Base-by-base conservation (phyloP, 2,329 filamentous ascomycete genomes). In the Colletotrichum higginsianum region DNA sequence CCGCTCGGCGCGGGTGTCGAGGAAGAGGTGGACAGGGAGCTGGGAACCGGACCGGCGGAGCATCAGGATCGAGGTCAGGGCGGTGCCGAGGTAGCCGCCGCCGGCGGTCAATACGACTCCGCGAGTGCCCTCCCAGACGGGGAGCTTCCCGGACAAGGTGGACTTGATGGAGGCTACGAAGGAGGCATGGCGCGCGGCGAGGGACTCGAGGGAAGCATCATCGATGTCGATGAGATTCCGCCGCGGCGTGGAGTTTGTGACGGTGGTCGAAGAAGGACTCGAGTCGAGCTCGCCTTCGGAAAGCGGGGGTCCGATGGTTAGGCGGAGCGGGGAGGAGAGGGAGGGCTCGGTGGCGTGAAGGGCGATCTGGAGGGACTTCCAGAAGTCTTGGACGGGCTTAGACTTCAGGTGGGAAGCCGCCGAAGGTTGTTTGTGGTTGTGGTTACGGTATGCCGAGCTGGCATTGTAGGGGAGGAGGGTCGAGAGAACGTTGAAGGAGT, bases 21-120 rank as follows among this genome's bases (percentile, higher is more conserved):
- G 71, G 49, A 82, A 80, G 15, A 83, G 74, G 67, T 82, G 77
- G 4, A 88, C 84, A 0, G 87, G 87, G 11, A 89, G 78, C 4
- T 76, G 81, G 40, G 85, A 87, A 26, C 86, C 87, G 9, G 82
- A 82, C 53, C 84, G 84, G 15, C 87, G 85, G 30, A 88, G 80
- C 83, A 88, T 87, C 13, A 86, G 83, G 23, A 89, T 78, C 3
- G 86, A 85, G 4, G 85, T 83, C 21, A 89, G 74, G 60, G 86
- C 84, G 11, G 86, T 82, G 1, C 86, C 85, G 57, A 88, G 80
- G 75, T 87, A 86, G 13, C 79, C 76, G 0, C 82, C 79, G 12
- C 85, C 84, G 3, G 85, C 85, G 2, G 85, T 86, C 26, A 86
- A 86, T 49, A 89, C 86, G 44, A 89, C 80, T 3, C 87, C 87